Conservation (phyloP, 2,329 filamentous ascomycete genomes). For the Pseudopithomyces maydicus region DNA sequence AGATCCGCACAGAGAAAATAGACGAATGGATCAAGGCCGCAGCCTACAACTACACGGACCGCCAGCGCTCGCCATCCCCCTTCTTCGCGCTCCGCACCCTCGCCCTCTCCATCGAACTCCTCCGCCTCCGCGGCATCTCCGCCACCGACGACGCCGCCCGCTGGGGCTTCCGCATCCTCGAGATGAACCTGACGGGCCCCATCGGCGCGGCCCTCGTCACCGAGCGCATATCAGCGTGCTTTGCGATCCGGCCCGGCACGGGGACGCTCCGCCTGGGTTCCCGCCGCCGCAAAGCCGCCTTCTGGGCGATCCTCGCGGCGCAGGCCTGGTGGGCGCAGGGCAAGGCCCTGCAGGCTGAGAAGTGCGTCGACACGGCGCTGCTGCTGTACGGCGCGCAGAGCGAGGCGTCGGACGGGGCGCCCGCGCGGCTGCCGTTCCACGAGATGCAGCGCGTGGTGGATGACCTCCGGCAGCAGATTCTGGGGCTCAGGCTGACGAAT, state of each 20-base stretch:
- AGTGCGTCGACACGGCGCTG: slow-evolving; percentile 73
- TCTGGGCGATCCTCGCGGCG: slow-evolving; percentile 84
- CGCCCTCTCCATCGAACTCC: slow-evolving; percentile 76
- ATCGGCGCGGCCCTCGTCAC: slow-evolving; percentile 82
- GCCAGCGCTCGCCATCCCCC: slow-evolving; percentile 70
- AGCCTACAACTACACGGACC: slow-evolving; percentile 86
- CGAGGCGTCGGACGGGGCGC: slow-evolving; percentile 18
- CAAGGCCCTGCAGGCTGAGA: slow-evolving; percentile 78
- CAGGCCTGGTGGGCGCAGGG: slow-evolving; percentile 81
- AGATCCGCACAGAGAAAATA: slow-evolving; percentile 77
- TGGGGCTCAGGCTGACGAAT: slow-evolving; percentile 44
- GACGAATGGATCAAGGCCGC: slow-evolving; percentile 89
- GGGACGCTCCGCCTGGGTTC: slow-evolving; percentile 71
- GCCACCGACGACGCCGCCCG: slow-evolving; percentile 84
- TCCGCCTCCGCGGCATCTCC: slow-evolving; percentile 78
- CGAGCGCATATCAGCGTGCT: slow-evolving; percentile 85
- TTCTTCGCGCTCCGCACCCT: slow-evolving; percentile 82
- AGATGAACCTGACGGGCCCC: slow-evolving; percentile 71
- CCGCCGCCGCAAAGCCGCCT: slow-evolving; percentile 80
- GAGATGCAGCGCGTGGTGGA: slow-evolving; percentile 68
- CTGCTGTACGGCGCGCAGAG: slow-evolving; percentile 55
- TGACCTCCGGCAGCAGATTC: slow-evolving; percentile 69
- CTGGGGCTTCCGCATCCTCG: slow-evolving; percentile 82
- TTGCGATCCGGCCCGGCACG: slow-evolving; percentile 72
- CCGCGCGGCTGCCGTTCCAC: slow-evolving; percentile 50